Base-by-base conservation (phyloP, 371 early-diverging fungal species). In the Mucor velutinosus region DNA sequence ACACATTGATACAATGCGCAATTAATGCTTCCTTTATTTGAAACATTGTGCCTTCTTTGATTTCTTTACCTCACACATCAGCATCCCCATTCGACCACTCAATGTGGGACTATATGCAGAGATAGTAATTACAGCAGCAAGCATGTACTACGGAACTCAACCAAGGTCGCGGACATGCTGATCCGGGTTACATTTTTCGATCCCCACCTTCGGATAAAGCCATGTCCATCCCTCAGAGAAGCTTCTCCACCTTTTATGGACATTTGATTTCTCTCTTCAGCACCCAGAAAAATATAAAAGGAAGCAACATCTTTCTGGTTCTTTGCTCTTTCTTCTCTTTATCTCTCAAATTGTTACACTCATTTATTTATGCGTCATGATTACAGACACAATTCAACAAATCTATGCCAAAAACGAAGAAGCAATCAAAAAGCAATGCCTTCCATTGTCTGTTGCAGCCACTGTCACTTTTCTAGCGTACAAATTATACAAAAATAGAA, bases 391-490 rank as follows among this genome's bases (percentile, higher is more conserved):
- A 29, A 11, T 39, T 21, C 37, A 41, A 4, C n/a, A 32, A 32
- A 30, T 57, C 30, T 57, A 57, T 33, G 19, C 2, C 6, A 32
- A 58, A 19, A 58, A 43, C 7, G 23, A 14, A 29, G 29, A 30
- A n/a, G 23, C 51, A 10, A 66, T 33, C 6, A 45, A 59, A 37
- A 70, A 65, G 29, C 53, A 65, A 30, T 65, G 23, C 7, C 23
- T 65, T 21, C 56, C 70, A 47, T 17, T 70, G 11, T 65, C 70
- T 7, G 43, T 49, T 37, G 71, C 71, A 41, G 66, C 71, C 0
- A 43, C 66, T 25, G 49, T 62, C 15, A 71, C 71, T 5, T 66
- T 32, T 35, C 19, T 71, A 19, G 27, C 37, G 4, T 70, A 65
- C 57, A 60, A 45, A 29, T 15, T 61, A 2, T 45, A 25, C 21